These are phyloP conservation scores for Leccinum barrowsii DNA, from an alignment of 768 basidiomycete species.

Conservation along the genomic window DNA sequence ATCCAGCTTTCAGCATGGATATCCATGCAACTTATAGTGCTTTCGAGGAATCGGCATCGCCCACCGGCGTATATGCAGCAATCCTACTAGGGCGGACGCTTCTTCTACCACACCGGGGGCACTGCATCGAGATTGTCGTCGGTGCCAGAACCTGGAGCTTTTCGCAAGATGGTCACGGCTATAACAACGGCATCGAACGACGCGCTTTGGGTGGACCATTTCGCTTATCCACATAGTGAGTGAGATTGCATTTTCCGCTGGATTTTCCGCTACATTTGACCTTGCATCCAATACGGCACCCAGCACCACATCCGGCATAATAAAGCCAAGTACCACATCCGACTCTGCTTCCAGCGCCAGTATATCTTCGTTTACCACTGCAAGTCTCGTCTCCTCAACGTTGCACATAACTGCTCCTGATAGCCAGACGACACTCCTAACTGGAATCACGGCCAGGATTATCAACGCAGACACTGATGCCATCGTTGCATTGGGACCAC, in stretches of 20 bases:
- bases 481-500: neutral
- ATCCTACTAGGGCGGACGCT: neutral
- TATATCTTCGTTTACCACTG: neutral
- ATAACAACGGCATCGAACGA: neutral
- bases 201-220: neutral
- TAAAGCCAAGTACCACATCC: neutral
- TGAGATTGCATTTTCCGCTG: neutral
- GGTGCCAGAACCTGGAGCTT: neutral
- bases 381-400: neutral
- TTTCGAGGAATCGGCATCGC: neutral
- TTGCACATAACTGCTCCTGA: neutral
- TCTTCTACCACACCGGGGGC: neutral
- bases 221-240: neutral
- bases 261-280: no score
- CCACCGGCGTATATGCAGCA: neutral
- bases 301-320: no score
- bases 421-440: neutral
- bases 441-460: neutral
- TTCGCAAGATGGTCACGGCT: neutral
- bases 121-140: neutral
- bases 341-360: neutral
- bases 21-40: neutral
- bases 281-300: no score
- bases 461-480: neutral
- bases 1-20: slow-evolving; percentile 4